A percentile compares a stretch with the other conserved stretches of the same genome.
Conservation (phyloP, 2,329 filamentous ascomycete species). For the Talaromyces funiculosus region DNA sequence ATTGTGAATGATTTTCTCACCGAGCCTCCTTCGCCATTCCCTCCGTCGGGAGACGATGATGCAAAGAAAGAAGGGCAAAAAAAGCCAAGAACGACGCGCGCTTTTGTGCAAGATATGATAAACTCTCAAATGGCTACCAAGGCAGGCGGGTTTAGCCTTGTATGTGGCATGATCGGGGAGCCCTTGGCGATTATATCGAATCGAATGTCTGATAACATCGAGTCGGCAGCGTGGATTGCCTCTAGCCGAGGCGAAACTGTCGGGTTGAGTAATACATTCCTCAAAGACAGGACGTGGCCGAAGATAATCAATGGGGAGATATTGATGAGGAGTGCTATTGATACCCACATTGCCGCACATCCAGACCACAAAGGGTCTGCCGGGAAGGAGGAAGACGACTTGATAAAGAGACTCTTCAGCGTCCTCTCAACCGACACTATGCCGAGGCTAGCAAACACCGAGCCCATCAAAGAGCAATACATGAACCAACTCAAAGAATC, state of each 20-base stretch:
- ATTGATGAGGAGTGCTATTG: conserved; percentile 47
- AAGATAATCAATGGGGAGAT: conserved; percentile 56
- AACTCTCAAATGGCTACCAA: conserved; percentile 50
- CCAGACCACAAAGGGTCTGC: not conserved
- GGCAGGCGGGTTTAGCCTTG: conserved; percentile 59
- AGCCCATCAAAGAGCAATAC: conserved; percentile 50
- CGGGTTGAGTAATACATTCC: conserved; percentile 57
- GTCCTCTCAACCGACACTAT: conserved; percentile 53
- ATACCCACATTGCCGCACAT: conserved; percentile 34
- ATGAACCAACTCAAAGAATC: conserved; percentile 53
- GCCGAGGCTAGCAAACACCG: conserved; percentile 45
- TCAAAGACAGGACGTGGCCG: conserved; percentile 55
- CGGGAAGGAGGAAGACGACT: conserved; percentile 35
- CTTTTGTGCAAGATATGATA: conserved; percentile 52
- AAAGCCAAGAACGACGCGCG: conserved; percentile 32
- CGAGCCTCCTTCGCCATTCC: conserved; percentile 30
- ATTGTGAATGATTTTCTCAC: conserved; percentile 58
- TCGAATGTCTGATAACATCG: conserved; percentile 46
- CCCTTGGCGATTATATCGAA: conserved; percentile 58
- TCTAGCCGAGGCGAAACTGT: conserved; percentile 47
- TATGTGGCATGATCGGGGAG: conserved; percentile 53
- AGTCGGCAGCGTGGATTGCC: conserved; percentile 49
- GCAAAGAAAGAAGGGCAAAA: not conserved
- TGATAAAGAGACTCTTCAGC: conserved; percentile 49
- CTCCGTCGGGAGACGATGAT: conserved; percentile 18